A percentile compares a stretch with the other conserved stretches of the same genome.
Evolutionary conservation across 1,284 basidiomycete species (phyloP).

Genomic region (Tremellales sp.): DNA sequence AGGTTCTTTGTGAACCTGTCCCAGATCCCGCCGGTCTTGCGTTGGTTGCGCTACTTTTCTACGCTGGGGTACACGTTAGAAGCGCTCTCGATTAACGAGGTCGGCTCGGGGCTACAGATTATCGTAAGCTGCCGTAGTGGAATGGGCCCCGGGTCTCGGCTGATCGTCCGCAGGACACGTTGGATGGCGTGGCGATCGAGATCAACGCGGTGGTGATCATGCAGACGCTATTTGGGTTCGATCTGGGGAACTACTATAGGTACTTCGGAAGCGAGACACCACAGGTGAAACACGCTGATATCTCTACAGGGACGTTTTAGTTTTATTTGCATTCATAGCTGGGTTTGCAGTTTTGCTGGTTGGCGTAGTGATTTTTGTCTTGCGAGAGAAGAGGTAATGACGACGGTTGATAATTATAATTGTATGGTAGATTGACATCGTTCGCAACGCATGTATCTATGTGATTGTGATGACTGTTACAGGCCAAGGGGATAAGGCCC

Average conservation of each 20-base stretch:
- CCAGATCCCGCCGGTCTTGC: conserved; percentile 72
- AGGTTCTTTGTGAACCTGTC: conserved; percentile 69
- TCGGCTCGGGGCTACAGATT: conserved; percentile 77
- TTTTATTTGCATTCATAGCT: conserved; percentile 75
- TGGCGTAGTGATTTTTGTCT: conserved; percentile 65
- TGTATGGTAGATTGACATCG: neutral
- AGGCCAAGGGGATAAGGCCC: too few species aligned
- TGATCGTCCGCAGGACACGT: conserved; percentile 54
- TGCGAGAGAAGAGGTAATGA: conserved; percentile 63
- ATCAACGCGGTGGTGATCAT: conserved; percentile 77
- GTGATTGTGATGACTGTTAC: too few species aligned
- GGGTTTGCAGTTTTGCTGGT: conserved; percentile 69
- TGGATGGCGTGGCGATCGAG: conserved; percentile 74
- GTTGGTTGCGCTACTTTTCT: conserved; percentile 72
- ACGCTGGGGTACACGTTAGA: conserved; percentile 61
- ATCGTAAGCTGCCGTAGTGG: conserved; percentile 21
- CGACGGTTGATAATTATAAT: neutral
- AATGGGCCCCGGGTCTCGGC: neutral
- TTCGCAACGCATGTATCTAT: too few species aligned
- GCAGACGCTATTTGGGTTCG: conserved; percentile 74
- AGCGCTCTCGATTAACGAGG: conserved; percentile 82
- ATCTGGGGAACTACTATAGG: conserved; percentile 69
- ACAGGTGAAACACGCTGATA: conserved; percentile 1
- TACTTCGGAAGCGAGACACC: conserved; percentile 11
- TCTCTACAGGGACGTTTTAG: conserved; percentile 62